Conservation (phyloP, 2,329 filamentous ascomycete genomes). For the Aureobasidium uvarum region DNA sequence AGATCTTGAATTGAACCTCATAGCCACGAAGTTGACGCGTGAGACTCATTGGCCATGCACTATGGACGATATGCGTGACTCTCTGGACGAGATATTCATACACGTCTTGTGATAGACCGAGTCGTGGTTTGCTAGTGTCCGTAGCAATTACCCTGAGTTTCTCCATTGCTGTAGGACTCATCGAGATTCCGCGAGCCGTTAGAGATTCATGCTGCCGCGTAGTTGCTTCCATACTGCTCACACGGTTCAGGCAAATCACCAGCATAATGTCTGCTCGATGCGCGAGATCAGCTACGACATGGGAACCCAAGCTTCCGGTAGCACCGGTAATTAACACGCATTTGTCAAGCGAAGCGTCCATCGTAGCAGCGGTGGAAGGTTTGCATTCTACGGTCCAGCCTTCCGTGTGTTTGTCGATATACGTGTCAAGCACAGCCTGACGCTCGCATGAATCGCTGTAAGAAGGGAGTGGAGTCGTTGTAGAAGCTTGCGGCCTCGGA, state of each 20-base stretch:
- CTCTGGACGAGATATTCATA: constrained; percentile 43
- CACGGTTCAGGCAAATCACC: constrained; percentile 52
- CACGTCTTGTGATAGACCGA: constrained; percentile 48
- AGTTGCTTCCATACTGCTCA: constrained; percentile 40
- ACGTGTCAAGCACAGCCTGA: no score
- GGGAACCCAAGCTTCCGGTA: constrained; percentile 43
- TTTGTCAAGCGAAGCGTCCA: no score
- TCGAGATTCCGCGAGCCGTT: no score
- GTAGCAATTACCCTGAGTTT: constrained; percentile 51
- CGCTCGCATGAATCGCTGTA: no score
- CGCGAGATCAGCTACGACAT: constrained; percentile 40
- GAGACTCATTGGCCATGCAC: constrained; percentile 57
- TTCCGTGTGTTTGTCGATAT: no score
- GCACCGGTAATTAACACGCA: constrained; percentile 44
- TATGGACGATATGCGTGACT: constrained; percentile 55
- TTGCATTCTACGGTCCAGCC: no score
- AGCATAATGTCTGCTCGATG: constrained; percentile 34
- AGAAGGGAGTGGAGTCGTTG: no score
- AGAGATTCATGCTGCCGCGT: no score
- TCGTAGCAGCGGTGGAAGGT: no score
- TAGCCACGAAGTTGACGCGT: constrained; percentile 53
- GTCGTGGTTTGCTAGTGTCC: constrained; percentile 48
- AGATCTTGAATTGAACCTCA: constrained; percentile 51
- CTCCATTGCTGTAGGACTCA: no score
- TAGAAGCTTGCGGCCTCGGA: no score